Base-by-base conservation (phyloP, 768 basidiomycete genomes). In the Candolleomyces eurysporus region DNA sequence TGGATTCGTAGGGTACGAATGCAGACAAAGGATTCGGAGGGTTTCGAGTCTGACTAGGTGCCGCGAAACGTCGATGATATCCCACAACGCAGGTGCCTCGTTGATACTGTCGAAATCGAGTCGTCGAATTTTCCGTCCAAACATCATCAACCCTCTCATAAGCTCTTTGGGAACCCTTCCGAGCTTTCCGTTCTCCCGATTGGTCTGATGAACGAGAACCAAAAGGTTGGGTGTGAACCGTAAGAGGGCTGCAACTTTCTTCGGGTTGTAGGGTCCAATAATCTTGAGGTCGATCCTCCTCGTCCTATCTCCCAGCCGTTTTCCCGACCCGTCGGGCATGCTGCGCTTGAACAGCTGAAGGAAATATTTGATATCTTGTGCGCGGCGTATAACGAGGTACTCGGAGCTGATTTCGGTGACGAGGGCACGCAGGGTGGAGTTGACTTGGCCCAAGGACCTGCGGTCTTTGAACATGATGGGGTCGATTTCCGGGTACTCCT, bases 91-190 rank as follows among this genome's bases (percentile, higher is more conserved):
- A 0, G 80, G 81, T 36, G 75, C 69, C 63, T 82, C 81, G 9
- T 77, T 77, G 0, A 71, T 67, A 21, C 76, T 73, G 8, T 70
- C 76, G 79, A 81, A 82, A 62, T 82, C 81, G 1, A 81, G 54
- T 30, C 81, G 73, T 48, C 72, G 74, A 13, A 82, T 69, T n/a
- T 76, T 74, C 31, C 64, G 62, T 3, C 71, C 66, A 31, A 75
- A 76, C 10, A 79, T 66, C 21, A 81, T 71, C 65, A 56, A 9
- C 75, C 73, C 0, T 75, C 76, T 49, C 68, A 66, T 19, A 52
- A 66, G 43, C 30, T 64, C 51, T 63, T 67, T 53, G 58, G 69
- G 48, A 19, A 53, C 19, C 39, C 48, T 61, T 63, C 36, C 49
- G 6, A 51, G 50, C 36, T 13, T 21, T 19, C 39, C 58, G 11